Evolutionary conservation across 495 filamentous ascomycete genomes (phyloP).

Genomic region (Podospora pseudopauciseta): DNA sequence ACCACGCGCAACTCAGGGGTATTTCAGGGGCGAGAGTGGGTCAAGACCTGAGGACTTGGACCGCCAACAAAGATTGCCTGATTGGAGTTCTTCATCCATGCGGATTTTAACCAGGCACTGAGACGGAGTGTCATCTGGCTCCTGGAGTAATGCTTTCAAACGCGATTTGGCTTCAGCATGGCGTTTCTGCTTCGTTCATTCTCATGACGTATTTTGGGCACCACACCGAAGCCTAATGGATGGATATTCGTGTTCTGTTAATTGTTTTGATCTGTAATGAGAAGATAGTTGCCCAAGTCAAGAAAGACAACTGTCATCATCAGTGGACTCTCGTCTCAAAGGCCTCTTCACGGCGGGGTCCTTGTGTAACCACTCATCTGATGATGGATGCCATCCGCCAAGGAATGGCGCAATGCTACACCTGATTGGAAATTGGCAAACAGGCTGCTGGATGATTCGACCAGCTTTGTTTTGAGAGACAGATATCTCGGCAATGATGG

Average conservation of each 20-base stretch:
- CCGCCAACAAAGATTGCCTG: background rate
- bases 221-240: background rate
- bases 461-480: background rate
- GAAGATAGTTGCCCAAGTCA: background rate
- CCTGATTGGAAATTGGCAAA: background rate
- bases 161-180: background rate
- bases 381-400: constrained; percentile 8
- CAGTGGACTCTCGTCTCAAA: background rate
- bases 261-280: no score
- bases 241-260: background rate
- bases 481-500: background rate
- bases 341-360: background rate
- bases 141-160: no score
- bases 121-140: no score
- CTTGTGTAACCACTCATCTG: background rate
- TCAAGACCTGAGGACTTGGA: background rate
- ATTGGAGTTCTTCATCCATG: no score
- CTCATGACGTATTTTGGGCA: background rate
- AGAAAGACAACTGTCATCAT: background rate
- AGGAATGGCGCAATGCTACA: constrained; percentile 12
- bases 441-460: background rate
- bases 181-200: background rate
- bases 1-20: background rate
- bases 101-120: no score
- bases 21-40: background rate